Evolutionary conservation across 2,329 filamentous ascomycete genomes (phyloP).

Genomic region (Parastagonospora avenae): DNA sequence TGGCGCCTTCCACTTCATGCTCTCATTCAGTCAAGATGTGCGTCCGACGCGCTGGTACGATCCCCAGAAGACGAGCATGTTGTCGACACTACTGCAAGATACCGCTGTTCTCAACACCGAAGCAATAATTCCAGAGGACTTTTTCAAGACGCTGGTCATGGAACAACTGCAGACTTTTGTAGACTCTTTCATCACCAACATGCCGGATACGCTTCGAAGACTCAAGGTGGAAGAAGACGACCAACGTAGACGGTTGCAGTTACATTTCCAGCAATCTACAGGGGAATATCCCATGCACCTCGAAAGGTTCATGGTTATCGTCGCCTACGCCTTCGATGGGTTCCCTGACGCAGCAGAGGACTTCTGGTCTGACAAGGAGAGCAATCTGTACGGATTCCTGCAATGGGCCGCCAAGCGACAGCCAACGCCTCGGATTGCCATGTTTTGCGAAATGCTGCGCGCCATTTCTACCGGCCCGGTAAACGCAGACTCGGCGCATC

Average conservation of each 20-base stretch:
- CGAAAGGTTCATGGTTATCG: slow-evolving; percentile 89
- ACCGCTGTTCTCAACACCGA: slow-evolving; percentile 72
- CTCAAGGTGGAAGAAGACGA: slow-evolving; percentile 89
- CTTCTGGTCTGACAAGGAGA: slow-evolving; percentile 92
- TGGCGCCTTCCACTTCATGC: slow-evolving; percentile 88
- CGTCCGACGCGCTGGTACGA: slow-evolving; percentile 85
- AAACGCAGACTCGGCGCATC: slow-evolving; percentile 83
- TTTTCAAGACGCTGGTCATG: slow-evolving; percentile 76
- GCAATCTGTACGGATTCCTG: slow-evolving; percentile 91
- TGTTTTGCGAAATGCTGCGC: slow-evolving; percentile 95
- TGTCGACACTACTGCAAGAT: slow-evolving; percentile 82
- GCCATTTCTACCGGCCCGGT: slow-evolving; percentile 82
- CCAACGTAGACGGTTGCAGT: slow-evolving; percentile 63
- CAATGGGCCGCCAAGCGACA: slow-evolving; percentile 96
- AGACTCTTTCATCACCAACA: slow-evolving; percentile 91
- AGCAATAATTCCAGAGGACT: slow-evolving; percentile 68
- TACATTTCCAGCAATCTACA: slow-evolving; percentile 55
- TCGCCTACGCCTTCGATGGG: slow-evolving; percentile 88
- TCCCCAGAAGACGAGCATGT: slow-evolving; percentile 79
- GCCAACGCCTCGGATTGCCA: slow-evolving; percentile 92
- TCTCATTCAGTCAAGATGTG: slow-evolving; percentile 82
- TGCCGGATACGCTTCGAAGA: slow-evolving; percentile 87
- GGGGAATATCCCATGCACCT: slow-evolving; percentile 64
- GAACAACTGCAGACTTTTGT: slow-evolving; percentile 84
- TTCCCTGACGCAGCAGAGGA: slow-evolving; percentile 82